phyloP scores from a whole-genome alignment of 2,329 filamentous ascomycete genomes.

The Onygenales sp. region DNA sequence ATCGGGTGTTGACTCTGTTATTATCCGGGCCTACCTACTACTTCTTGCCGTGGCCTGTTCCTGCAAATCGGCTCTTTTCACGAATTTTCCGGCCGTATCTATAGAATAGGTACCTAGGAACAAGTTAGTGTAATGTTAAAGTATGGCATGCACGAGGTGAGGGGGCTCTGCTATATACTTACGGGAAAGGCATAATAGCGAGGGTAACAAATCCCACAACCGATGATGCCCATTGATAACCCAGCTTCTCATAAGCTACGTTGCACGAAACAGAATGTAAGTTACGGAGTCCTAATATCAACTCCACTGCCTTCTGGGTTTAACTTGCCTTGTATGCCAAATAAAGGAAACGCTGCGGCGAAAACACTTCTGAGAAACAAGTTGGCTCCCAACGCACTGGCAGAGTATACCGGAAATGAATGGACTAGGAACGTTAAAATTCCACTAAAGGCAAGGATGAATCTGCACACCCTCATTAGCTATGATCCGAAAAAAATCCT shows the following conservation, averaged over 20 bases:
- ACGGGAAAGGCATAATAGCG: slow-evolving; percentile 1
- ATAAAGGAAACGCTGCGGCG: background rate
- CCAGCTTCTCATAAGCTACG: background rate
- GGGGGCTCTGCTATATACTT: background rate
- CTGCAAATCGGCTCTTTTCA: background rate
- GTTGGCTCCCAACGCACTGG: background rate
- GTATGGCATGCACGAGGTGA: background rate
- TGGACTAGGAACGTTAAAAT: slow-evolving; percentile 63
- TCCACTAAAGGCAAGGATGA: slow-evolving; percentile 62
- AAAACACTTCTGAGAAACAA: background rate
- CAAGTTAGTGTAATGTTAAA: background rate
- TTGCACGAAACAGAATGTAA: background rate
- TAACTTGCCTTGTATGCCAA: background rate
- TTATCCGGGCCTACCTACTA: background rate
- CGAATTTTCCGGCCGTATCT: background rate
- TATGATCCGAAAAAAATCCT: background rate
- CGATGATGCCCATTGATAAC: background rate
- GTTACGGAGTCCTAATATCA: background rate
- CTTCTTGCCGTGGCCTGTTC: background rate
- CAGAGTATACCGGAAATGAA: background rate
- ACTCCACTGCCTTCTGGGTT: background rate
- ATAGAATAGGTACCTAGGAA: background rate
- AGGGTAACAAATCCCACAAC: background rate
- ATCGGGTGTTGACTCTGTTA: too few relatives aligned
- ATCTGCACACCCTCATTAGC: slow-evolving; percentile 34